Percentiles rank a stretch among this genome's conserved stretches.
phyloP scores from a whole-genome alignment of 768 basidiomycete species.

The Dacryopinax spathularia region DNA sequence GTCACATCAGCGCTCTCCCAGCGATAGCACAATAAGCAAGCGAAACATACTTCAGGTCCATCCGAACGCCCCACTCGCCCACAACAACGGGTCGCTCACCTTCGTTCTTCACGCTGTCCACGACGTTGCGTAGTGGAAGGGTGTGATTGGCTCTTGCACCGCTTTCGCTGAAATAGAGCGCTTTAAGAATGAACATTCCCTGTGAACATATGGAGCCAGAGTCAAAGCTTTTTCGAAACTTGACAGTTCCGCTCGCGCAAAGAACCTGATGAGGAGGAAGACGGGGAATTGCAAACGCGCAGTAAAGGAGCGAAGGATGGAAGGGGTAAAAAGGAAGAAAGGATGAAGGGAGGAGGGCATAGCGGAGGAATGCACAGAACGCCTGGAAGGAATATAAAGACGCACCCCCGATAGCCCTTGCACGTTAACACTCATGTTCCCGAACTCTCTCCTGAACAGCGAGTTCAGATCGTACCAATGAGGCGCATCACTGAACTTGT shows the following conservation, averaged over 20 bases:
- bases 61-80: conserved; percentile 91
- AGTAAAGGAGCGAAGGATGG: no score
- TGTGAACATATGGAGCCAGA: no score
- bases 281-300: no score
- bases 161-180: conserved; percentile 76
- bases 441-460: conserved; percentile 71
- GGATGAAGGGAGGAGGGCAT: conserved; percentile 10
- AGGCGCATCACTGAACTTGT: conserved; percentile 56
- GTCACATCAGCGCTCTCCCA: conserved; percentile 49
- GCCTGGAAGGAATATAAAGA: conserved; percentile 2
- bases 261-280: no score
- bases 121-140: conserved; percentile 66
- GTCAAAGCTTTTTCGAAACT: no score
- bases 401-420: conserved; percentile 76
- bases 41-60: conserved; percentile 81
- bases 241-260: no score
- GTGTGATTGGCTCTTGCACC: conserved; percentile 70
- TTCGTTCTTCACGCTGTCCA: conserved; percentile 50
- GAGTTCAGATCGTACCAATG: conserved; percentile 88
- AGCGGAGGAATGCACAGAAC: neutral
- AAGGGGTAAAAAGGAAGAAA: no score
- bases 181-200: conserved; percentile 72
- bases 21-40: neutral
- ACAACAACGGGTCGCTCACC: conserved; percentile 75
- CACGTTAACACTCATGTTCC: conserved; percentile 80